Evolutionary conservation across 352 stramenopile species (phyloP), one percentile per base, ranked within the genome.

Genomic region (Pythium insidiosum): DNA sequence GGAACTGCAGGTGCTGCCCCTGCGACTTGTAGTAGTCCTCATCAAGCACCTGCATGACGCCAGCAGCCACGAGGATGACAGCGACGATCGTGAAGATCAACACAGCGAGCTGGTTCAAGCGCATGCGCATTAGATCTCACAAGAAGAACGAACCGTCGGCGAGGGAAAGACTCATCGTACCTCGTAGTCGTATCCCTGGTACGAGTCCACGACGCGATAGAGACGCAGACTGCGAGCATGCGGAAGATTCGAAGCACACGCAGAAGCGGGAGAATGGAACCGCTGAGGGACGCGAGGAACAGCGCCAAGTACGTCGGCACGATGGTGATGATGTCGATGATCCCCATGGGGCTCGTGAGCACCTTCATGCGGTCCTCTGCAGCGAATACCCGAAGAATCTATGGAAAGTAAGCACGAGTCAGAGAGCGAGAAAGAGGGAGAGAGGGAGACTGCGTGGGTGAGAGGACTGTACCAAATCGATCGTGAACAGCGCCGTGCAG

Each of bases 251-350:
- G 62, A 5, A 54, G 53, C 9, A 33, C 28, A 13, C 50, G 36
- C 34, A 76, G 61, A 9, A 33, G 15, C 9, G 28, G 15, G 9
- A 33, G 28, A 9, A 15, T 33, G 9, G 9, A 9, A 33, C 28
- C 15, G 9, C 9, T 15, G 15, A 33, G 15, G 28, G 9, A 9
- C 9, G 15, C 28, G 28, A 33, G 15, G 15, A 33, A 33, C 28
- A 33, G 9, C 25, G 63, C 56, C 25, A 73, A 25, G 15, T 71
- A 26, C 16, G 56, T 50, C 0, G 66, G 62, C 7, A 68, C n/a
- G 38, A 73, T 77, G 7, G 66, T 77, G 28, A 68, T 34, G 15
- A 72, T 37, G 49, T 77, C 66, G 34, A 73, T 60, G 33, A 77
- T 67, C 1, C 66, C 41, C 24, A 71, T 65, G 10, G 65, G 59